Conservation (phyloP, 331 rosid species). For the Telfairia occidentalis region DNA sequence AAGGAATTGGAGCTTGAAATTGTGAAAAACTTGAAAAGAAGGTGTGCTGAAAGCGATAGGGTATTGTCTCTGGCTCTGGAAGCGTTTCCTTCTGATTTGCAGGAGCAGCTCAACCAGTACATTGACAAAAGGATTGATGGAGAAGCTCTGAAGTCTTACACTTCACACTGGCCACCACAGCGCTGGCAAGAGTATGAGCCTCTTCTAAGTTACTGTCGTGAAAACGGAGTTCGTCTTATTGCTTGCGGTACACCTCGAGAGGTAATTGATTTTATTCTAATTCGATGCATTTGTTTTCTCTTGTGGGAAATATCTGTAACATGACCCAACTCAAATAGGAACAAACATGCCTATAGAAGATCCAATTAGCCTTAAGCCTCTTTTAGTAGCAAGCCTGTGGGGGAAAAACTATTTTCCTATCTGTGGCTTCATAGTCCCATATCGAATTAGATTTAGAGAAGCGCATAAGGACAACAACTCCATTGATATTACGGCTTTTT, state of each 20-base stretch:
- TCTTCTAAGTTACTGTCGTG: conserved; percentile 64
- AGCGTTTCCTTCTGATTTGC: conserved; percentile 65
- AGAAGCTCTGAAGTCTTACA: conserved; percentile 52
- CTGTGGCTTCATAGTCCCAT: neutral
- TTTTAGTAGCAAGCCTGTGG: neutral
- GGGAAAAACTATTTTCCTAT: neutral
- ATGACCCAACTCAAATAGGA: neutral
- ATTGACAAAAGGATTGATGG: conserved; percentile 76
- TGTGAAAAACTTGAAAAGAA: conserved; percentile 50
- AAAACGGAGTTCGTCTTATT: conserved; percentile 54
- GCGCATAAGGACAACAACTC: neutral
- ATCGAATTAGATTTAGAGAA: neutral
- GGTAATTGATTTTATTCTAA: conserved; percentile 31
- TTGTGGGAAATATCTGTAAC: neutral
- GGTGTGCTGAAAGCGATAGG: conserved; percentile 47
- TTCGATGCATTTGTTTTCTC: neutral
- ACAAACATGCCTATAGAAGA: neutral
- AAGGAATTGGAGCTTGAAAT: conserved; percentile 83
- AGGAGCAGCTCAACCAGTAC: conserved; percentile 62
- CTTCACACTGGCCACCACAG: conserved; percentile 66
- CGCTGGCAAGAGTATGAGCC: conserved; percentile 96
- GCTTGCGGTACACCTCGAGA: conserved; percentile 73
- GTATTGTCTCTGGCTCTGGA: conserved; percentile 66
- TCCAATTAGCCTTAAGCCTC: neutral
- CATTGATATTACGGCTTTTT: neutral